These are phyloP conservation scores for Creolimax fragrantissima DNA, from an alignment of 78 protist species.

Conservation along the genomic window DNA sequence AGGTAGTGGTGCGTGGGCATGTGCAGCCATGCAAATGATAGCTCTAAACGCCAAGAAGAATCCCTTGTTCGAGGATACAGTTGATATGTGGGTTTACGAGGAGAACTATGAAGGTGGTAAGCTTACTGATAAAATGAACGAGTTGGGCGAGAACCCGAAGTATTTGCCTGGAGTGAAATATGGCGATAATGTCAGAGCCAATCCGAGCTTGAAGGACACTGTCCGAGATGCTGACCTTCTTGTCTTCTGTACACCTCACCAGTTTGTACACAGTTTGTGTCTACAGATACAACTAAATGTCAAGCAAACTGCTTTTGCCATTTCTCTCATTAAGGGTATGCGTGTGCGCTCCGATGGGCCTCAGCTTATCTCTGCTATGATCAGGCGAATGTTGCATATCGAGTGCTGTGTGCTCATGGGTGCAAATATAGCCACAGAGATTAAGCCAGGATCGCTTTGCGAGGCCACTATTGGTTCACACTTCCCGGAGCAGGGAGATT, in stretches of 20 bases:
- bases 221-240: slow-evolving; percentile 40
- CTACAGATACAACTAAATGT: slow-evolving; percentile 14
- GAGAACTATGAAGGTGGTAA: slow-evolving; percentile 42
- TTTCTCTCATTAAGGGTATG: slow-evolving; percentile 52
- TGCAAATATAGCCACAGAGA: slow-evolving; percentile 66
- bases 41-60: background rate
- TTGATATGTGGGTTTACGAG: slow-evolving; percentile 58
- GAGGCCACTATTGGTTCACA: slow-evolving; percentile 54
- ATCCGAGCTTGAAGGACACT: slow-evolving; percentile 24
- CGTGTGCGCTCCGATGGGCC: slow-evolving; percentile 24
- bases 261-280: slow-evolving; percentile 22
- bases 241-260: slow-evolving; percentile 49
- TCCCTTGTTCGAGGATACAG: background rate
- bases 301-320: slow-evolving; percentile 18
- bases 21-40: background rate
- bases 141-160: slow-evolving; percentile 45
- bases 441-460: slow-evolving; percentile 45
- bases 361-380: slow-evolving; percentile 36
- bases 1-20: slow-evolving; percentile 12
- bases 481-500: background rate
- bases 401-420: slow-evolving; percentile 43
- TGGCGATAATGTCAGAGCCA: slow-evolving; percentile 42
- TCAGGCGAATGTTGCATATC: slow-evolving; percentile 25
- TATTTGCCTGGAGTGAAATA: slow-evolving; percentile 51
- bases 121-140: slow-evolving; percentile 53